Conservation (phyloP, 176 grass and related monocot species). For the Carex pumila region DNA sequence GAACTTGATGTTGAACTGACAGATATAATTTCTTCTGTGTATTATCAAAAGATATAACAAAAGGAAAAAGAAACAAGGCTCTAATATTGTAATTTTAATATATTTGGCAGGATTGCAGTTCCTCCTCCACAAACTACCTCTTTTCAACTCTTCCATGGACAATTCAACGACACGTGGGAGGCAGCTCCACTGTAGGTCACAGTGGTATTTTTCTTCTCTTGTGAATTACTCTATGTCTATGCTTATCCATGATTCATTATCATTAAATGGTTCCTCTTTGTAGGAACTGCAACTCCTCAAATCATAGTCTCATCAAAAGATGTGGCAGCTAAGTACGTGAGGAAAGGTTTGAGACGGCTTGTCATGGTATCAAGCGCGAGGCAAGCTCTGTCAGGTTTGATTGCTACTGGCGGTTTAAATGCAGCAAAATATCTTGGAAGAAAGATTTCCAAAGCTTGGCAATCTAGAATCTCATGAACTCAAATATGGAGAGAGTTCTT, state of each 20-base stretch:
- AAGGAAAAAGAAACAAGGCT: neutral
- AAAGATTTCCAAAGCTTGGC: slow-evolving; percentile 76
- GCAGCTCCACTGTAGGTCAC: slow-evolving; percentile 2
- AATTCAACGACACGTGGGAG: slow-evolving; percentile 35
- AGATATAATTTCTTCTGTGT: neutral
- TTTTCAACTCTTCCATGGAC: slow-evolving; percentile 68
- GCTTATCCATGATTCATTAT: neutral
- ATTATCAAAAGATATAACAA: neutral
- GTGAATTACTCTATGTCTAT: neutral
- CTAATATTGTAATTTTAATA: neutral
- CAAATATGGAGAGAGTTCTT: neutral
- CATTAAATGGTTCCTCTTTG: neutral
- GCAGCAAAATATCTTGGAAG: slow-evolving; percentile 54
- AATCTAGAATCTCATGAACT: slow-evolving; percentile 31
- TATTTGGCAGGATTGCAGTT: slow-evolving; percentile 51
- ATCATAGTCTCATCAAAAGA: slow-evolving; percentile 45
- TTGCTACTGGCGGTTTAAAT: slow-evolving; percentile 55
- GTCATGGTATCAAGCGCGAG: slow-evolving; percentile 68
- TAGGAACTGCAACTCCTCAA: slow-evolving; percentile 28
- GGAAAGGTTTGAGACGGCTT: slow-evolving; percentile 32
- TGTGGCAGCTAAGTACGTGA: slow-evolving; percentile 43
- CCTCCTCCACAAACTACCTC: slow-evolving; percentile 41
- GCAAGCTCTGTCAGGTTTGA: slow-evolving; percentile 61
- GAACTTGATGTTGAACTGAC: neutral
- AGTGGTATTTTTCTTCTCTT: slow-evolving; percentile 16